A percentile compares a stretch with the other conserved stretches of the same genome.
Evolutionary conservation across 306 rosid genomes (phyloP).

Genomic region (Arachis stenosperma): DNA sequence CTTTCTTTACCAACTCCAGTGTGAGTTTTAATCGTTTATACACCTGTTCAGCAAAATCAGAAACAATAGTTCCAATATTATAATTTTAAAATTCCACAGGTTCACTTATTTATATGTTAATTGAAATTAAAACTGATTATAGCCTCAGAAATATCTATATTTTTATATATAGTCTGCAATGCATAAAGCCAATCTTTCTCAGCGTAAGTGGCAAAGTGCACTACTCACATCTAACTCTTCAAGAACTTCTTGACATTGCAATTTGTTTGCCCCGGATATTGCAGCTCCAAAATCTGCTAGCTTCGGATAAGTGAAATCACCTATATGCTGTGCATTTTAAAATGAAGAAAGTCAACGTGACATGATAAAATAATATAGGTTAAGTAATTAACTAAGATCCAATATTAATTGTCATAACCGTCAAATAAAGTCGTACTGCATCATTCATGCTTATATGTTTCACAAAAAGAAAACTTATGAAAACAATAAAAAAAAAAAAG

Average conservation of each 20-base stretch:
- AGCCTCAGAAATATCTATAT: background rate
- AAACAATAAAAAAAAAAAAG: background rate
- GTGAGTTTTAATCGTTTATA: slow-evolving; percentile 87
- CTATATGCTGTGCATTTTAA: slow-evolving; percentile 80
- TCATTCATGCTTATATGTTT: background rate
- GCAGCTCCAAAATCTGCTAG: slow-evolving; percentile 99
- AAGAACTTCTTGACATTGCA: slow-evolving; percentile 95
- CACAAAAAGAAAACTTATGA: background rate
- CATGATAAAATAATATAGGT: slow-evolving; percentile 4
- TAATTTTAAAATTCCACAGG: background rate
- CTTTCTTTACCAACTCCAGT: slow-evolving; percentile 94
- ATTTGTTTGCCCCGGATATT: slow-evolving; percentile 97
- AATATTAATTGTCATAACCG: slow-evolving; percentile 13
- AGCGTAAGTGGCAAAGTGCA: slow-evolving; percentile 25
- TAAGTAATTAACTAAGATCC: slow-evolving; percentile 1
- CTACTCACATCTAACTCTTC: slow-evolving; percentile 96
- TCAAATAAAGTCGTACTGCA: slow-evolving; percentile 20
- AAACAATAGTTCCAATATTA: slow-evolving; percentile 29
- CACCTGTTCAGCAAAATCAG: slow-evolving; percentile 60
- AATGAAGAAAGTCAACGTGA: slow-evolving; percentile 32
- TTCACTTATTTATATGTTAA: too few relatives aligned
- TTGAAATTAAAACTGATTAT: slow-evolving; percentile 10
- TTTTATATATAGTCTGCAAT: slow-evolving; percentile 1
- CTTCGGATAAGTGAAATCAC: slow-evolving; percentile 94
- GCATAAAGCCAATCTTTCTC: slow-evolving; percentile 13